These are phyloP conservation scores for Cucurbita maxima DNA, from an alignment of 306 rosid species.

Conservation along the genomic window DNA sequence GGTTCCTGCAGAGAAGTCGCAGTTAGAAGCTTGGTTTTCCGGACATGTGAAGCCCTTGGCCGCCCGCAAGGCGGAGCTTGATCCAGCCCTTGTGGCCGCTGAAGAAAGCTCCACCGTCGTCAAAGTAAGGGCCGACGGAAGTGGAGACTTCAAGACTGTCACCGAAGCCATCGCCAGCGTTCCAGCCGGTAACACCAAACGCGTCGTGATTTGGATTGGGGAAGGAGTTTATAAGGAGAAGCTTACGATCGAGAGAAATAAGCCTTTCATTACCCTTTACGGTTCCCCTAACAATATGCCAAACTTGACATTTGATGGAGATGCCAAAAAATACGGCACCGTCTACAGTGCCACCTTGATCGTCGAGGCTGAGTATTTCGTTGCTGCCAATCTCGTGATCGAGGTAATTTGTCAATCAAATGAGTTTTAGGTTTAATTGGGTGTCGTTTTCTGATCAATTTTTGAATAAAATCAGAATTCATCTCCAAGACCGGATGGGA, in stretches of 20 bases:
- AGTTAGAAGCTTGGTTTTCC: slow-evolving; percentile 25
- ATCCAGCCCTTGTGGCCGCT: slow-evolving; percentile 25
- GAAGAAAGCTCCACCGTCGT: slow-evolving; percentile 19
- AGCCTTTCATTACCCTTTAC: slow-evolving; percentile 34
- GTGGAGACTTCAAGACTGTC: slow-evolving; percentile 36
- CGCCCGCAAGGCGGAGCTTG: slow-evolving; percentile 9
- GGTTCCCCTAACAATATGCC: slow-evolving; percentile 24
- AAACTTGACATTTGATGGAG: slow-evolving; percentile 24
- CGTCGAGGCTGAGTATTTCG: slow-evolving; percentile 21
- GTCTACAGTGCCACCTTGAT: slow-evolving; percentile 42
- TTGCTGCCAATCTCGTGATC: slow-evolving; percentile 24
- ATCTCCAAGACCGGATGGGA: slow-evolving; percentile 22
- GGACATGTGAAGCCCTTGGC: slow-evolving; percentile 3
- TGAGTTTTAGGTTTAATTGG: no score
- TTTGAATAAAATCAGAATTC: slow-evolving; percentile 16
- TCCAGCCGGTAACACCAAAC: slow-evolving; percentile 24
- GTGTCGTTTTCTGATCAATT: no score
- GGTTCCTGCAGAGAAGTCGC: slow-evolving; percentile 13
- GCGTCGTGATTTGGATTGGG: slow-evolving; percentile 40
- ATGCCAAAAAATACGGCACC: slow-evolving; percentile 30
- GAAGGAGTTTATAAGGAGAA: slow-evolving; percentile 43
- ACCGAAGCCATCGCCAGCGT: slow-evolving; percentile 33
- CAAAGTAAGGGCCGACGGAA: slow-evolving; percentile 30
- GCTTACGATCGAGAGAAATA: slow-evolving; percentile 18
- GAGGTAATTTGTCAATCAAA: neutral